Base-by-base conservation (phyloP, 192 early-diverging fungal genomes). In the Allomyces macrogynus region DNA sequence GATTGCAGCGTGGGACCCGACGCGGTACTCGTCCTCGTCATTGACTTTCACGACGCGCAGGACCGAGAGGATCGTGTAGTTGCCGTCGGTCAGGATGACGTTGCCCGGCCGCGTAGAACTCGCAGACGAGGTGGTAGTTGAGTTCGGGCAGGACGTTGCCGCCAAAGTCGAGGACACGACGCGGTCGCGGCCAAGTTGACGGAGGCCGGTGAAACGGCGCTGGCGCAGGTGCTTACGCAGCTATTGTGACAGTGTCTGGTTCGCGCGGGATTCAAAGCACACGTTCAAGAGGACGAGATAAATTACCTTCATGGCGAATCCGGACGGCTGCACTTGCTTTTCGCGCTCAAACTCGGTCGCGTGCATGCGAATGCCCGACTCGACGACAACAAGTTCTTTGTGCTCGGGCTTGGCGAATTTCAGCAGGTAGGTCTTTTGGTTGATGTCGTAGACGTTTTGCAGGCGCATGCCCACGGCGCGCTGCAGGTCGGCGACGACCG, bases 361-460 rank as follows among this genome's bases (percentile, higher is more conserved):
- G 74, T 99, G 94, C 60, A 96, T 76, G 49, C 95, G 86, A 60
- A 90, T 89, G 24, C 95, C 95, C 0, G 90, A 90, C 72, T 98
- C 95, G 43, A 98, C 76, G 42, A 98, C 72, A 2, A 98, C 78
- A 25, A 93, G 74, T 66, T 92, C 87, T 66, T 96, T 95, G 66
- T 71, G 63, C 64, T 94, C 91, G n/a, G 88, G 86, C 75, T 86
- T 83, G 66, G 89, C 84, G 64, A 98, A 97, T 70, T 95, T 97
- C 72, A 95, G 80, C 23, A 98, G 76, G 68, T 88, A 89, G 62
- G 92, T 95, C 72, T 87, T 87, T 9, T 78, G 65, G 65, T 89
- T 93, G 67, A 93, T 81, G 76, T 96, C 93, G 73, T 97, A 98
- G n/a, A 97, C 81, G 65, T 95, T 95, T 70, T 92, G 89, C 20